Percentiles rank a stretch among this genome's conserved stretches.
Evolutionary conservation across 2,329 filamentous ascomycete species (phyloP).

Genomic region (Aspergillus sp.): DNA sequence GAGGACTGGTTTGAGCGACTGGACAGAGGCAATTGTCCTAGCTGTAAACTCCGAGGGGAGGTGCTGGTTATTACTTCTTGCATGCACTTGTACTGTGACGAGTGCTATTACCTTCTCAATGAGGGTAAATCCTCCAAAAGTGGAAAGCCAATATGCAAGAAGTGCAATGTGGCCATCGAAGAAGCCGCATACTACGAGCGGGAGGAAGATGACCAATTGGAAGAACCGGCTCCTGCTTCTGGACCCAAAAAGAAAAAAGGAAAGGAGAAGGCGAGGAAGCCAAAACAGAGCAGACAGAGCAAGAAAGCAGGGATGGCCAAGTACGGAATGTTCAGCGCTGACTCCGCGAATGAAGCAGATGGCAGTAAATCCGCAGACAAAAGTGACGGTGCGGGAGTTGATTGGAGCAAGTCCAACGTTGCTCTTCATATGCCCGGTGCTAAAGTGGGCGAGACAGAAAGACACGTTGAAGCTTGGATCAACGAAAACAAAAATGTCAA

Average conservation of each 20-base stretch:
- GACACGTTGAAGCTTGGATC: conserved; percentile 35
- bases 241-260: too few species aligned
- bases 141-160: conserved; percentile 20
- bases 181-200: conserved; percentile 11
- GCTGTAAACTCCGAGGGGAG: conserved; percentile 38
- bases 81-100: conserved; percentile 51
- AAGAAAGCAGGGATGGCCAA: too few species aligned
- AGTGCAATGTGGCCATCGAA: conserved; percentile 8
- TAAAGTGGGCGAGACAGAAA: conserved; percentile 33
- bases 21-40: conserved; percentile 33
- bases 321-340: too few species aligned
- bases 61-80: conserved; percentile 47
- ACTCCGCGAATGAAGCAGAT: too few species aligned
- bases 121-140: conserved; percentile 15
- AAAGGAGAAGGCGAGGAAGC: too few species aligned
- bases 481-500: conserved; percentile 46
- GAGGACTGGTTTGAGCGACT: conserved; percentile 31
- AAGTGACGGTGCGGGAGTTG: conserved; percentile 16
- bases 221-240: too few species aligned
- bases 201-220: too few species aligned
- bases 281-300: too few species aligned
- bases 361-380: too few species aligned
- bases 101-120: conserved; percentile 35
- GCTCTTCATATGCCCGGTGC: conserved; percentile 29
- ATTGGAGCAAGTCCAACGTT: conserved; percentile 20